These are phyloP conservation scores for Dipodascopsis tothii DNA, from an alignment of 805 yeast species.

Conservation along the genomic window DNA sequence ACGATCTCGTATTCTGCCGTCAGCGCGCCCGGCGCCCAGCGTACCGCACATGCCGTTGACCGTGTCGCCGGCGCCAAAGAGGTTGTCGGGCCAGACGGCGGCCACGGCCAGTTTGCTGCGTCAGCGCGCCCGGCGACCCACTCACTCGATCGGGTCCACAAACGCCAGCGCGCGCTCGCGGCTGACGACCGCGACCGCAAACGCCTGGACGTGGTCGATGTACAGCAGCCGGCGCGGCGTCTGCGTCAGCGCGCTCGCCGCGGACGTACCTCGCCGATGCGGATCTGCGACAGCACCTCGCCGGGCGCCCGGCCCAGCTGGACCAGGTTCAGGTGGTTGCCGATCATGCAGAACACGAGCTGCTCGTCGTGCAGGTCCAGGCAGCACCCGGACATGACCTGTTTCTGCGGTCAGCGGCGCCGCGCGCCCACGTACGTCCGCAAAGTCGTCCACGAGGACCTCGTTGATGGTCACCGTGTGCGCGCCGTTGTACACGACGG, in stretches of 20 bases:
- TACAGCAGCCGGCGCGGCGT: slow-evolving; percentile 8
- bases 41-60: slow-evolving; percentile 7
- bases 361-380: no score
- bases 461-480: no score
- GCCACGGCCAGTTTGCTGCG: slow-evolving; percentile 1
- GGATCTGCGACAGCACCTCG: no score
- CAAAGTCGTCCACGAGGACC: no score
- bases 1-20: slow-evolving; percentile 9
- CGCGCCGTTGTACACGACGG: no score
- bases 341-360: no score
- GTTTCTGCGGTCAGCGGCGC: no score
- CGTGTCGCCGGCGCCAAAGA: slow-evolving; percentile 2
- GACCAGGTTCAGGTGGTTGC: no score
- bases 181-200: slow-evolving; percentile 5
- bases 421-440: no score
- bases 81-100: slow-evolving; percentile 2
- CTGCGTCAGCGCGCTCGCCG: not conserved
- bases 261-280: not conserved
- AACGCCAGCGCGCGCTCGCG: slow-evolving; percentile 2
- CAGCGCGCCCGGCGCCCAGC: not conserved
- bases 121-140: not conserved
- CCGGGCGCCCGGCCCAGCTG: no score
- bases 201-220: slow-evolving; percentile 5
- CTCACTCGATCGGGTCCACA: slow-evolving; percentile 6
- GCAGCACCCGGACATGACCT: no score